Base-by-base conservation (phyloP, 305 asterid species). In the Fraxinus greggii region DNA sequence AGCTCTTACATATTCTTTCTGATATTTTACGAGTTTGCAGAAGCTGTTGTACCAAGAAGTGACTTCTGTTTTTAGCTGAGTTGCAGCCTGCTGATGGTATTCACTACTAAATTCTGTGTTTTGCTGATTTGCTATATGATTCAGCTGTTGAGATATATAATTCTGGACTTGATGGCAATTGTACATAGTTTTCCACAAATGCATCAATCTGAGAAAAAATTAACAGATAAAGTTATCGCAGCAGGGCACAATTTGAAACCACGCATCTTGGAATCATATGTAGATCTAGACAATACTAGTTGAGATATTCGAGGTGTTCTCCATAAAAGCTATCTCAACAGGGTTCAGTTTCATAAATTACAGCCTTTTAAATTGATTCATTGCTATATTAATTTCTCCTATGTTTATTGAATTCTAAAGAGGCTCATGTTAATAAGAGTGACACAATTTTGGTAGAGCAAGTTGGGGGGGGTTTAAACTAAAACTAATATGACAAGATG, bases 31-130 rank as follows among this genome's bases (percentile, higher is more conserved):
- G 23, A 94, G 92, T 63, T 88, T 90, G 88, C 90, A 86, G 72
- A 94, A 90, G 87, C 90, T 94, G 79, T 79, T 82, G 88, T 87
- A 82, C 98, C 97, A 94, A 4, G 90, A 92, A 13, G 87, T 80
- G 74, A 94, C 94, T 88, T 94, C 98, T 23, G 88, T 85, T 83
- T 91, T 90, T 54, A 94, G 92, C 94, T 94, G 98, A 76, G 86
- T 87, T 33, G 94, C 94, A 81, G 98, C 96, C 86, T 89, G 94
- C 83, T 59, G 90, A 77, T 84, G 93, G 72, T 90, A 90, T 79
- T 88, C 94, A 12, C 90, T 85, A 31, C 94, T 92, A n/a, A 93
- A 92, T 63, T 92, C 95, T 51, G 51, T 12, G 23, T 29, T 83
- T 76, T 87, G 90, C 86, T 87, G 94, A 79, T 88, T 89, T 21